Base-by-base conservation (phyloP, 2,329 filamentous ascomycete genomes). In the Setomelanomma holmii region DNA sequence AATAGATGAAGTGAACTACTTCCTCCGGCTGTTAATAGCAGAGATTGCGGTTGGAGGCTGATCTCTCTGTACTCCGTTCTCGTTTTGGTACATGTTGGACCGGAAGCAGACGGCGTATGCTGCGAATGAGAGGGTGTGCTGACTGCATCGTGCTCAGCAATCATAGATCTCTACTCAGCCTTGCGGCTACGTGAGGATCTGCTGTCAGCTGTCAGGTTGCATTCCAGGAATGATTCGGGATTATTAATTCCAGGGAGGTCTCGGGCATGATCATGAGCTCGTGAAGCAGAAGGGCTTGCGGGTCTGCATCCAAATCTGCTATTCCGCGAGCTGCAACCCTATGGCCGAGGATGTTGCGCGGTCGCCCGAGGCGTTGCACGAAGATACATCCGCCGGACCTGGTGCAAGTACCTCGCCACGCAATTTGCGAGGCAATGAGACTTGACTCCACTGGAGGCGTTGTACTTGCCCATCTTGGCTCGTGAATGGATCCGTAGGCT, bases 131-230 rank as follows among this genome's bases (percentile, higher is more conserved):
- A 60, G 60, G 57, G 56, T 65, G 58, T 66, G 68, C 67, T 72
- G 64, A 71, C 68, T 61, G 66, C 64, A 66, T 53, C 45, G 56
- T 50, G 57, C 49, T 52, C 55, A 58, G 56, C 53, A 48, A 61
- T 62, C 61, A 56, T 58, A 53, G 49, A 59, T 33, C 33, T 61
- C 55, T 64, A 60, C 63, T 70, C 69, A 72, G 68, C 68, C 67
- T 61, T 67, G 58, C 56, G 40, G 44, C 47, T 12, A 30, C 33
- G 43, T 51, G 45, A 17, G 17, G 51, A 57, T 50, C 57, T 53
- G 54, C 59, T 44, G 55, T 60, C 51, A 51, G 44, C 38, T 35
- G 33, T 51, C 16, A 51, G 39, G 44, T 46, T 27, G 53, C 45
- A 36, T 17, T 30, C 10, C 27, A 30, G 14, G 27, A 30, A 3